Conservation (phyloP, 305 asterid genomes). For the Fraxinus velutina region DNA sequence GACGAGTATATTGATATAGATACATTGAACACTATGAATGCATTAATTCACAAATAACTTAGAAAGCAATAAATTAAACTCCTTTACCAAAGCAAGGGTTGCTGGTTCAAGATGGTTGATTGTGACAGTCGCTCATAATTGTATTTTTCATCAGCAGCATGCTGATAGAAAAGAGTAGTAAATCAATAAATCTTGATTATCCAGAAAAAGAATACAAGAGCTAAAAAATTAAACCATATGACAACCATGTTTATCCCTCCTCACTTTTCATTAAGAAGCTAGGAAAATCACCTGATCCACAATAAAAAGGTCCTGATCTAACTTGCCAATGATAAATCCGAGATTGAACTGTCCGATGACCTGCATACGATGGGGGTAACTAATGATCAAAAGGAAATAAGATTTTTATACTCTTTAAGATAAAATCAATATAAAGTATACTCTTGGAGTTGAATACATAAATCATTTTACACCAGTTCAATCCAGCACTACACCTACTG, state of each 20-base stretch:
- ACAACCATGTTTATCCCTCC: conserved; percentile 11
- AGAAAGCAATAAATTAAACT: conserved; percentile 21
- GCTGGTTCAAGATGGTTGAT: conserved; percentile 89
- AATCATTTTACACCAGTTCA: neutral
- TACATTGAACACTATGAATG: neutral
- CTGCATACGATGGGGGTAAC: conserved; percentile 40
- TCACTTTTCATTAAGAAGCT: conserved; percentile 22
- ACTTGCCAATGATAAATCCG: conserved; percentile 88
- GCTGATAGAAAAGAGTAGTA: conserved; percentile 48
- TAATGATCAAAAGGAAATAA: conserved; percentile 20
- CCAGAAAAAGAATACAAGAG: conserved; percentile 14
- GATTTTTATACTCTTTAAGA: neutral
- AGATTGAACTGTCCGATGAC: conserved; percentile 96
- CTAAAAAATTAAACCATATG: conserved; percentile 5
- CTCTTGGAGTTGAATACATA: neutral
- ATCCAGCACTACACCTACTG: neutral
- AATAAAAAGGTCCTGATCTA: conserved; percentile 80
- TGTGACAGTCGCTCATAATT: conserved; percentile 78
- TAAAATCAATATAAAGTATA: conserved; percentile 9
- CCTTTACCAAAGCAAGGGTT: conserved; percentile 83
- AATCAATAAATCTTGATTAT: conserved; percentile 22
- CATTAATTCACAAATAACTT: neutral
- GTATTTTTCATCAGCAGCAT: conserved; percentile 98
- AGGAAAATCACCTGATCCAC: conserved; percentile 82
- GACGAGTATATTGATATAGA: neutral